Conservation (phyloP, 1,139 yeast genomes). For the Hansenula lynferdii region DNA sequence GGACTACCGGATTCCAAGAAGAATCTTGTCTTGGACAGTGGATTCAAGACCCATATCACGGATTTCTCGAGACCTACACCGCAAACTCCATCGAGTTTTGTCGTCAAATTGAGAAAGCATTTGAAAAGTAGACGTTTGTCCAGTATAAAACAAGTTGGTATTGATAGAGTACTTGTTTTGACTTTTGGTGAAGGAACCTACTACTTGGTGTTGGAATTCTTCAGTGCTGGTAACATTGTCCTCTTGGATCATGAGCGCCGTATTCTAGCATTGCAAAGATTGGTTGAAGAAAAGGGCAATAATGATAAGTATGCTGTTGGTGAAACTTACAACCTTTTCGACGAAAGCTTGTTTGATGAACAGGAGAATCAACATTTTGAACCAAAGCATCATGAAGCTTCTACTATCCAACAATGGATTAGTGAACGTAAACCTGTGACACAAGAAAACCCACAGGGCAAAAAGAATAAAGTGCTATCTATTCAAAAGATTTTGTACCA, state of each 20-base stretch:
- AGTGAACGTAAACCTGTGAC: background rate
- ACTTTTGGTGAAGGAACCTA: slow-evolving; percentile 78
- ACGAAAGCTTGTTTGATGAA: slow-evolving; percentile 41
- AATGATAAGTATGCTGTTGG: slow-evolving; percentile 67
- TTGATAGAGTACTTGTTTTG: slow-evolving; percentile 75
- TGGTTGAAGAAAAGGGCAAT: slow-evolving; percentile 68
- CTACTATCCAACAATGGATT: slow-evolving; percentile 47
- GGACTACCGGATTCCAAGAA: slow-evolving; percentile 80
- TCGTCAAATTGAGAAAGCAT: slow-evolving; percentile 80
- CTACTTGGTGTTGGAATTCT: slow-evolving; percentile 82
- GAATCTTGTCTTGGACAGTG: slow-evolving; percentile 76
- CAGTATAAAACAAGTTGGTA: slow-evolving; percentile 64
- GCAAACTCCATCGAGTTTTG: slow-evolving; percentile 80
- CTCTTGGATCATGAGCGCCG: slow-evolving; percentile 64
- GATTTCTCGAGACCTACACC: slow-evolving; percentile 78
- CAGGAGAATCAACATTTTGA: slow-evolving; percentile 7
- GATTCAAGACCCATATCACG: slow-evolving; percentile 75
- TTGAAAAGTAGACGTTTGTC: slow-evolving; percentile 76
- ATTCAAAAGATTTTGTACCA: slow-evolving; percentile 69
- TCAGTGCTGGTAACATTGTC: slow-evolving; percentile 90
- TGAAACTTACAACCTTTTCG: slow-evolving; percentile 60
- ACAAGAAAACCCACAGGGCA: slow-evolving; percentile 8
- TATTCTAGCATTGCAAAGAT: slow-evolving; percentile 71
- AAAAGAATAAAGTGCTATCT: slow-evolving; percentile 47
- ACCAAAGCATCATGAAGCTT: slow-evolving; percentile 16